Evolutionary conservation across 2,329 filamentous ascomycete species (phyloP).

Genomic region (Simplicillium sp.): DNA sequence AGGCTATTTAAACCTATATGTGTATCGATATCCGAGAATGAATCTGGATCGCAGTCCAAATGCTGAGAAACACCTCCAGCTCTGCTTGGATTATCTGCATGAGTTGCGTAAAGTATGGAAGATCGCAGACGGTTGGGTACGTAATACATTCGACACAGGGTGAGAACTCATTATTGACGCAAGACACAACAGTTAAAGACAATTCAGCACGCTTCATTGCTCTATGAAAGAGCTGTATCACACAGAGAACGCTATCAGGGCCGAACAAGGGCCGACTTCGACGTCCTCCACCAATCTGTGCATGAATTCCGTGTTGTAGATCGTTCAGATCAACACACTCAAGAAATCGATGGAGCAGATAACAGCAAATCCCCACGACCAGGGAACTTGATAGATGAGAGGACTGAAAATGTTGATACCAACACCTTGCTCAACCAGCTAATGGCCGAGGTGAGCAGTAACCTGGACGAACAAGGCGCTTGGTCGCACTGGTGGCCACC

Average conservation of each 20-base stretch:
- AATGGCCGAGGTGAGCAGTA: conserved; percentile 15
- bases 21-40: conserved; percentile 28
- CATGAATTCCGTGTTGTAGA: conserved; percentile 20
- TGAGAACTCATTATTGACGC: neutral
- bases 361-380: neutral
- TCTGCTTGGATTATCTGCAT: conserved; percentile 16
- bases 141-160: neutral
- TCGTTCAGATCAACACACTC: conserved; percentile 18
- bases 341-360: conserved; percentile 18
- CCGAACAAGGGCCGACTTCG: conserved; percentile 17
- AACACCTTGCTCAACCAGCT: conserved; percentile 13
- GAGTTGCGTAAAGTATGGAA: conserved; percentile 18
- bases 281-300: conserved; percentile 18
- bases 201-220: conserved; percentile 14
- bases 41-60: conserved; percentile 22
- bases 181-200: conserved; percentile 11
- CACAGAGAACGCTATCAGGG: conserved; percentile 14
- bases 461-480: conserved; percentile 15
- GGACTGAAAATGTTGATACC: conserved; percentile 7
- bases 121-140: conserved; percentile 18
- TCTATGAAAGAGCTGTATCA: conserved; percentile 15
- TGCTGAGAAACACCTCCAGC: conserved; percentile 11
- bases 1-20: conserved; percentile 30
- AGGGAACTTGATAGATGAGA: neutral
- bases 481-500: conserved; percentile 18